Evolutionary conservation across 495 filamentous ascomycete species (phyloP), one percentile per base, ranked within the genome.

Genomic region (Penicillium herquei): DNA sequence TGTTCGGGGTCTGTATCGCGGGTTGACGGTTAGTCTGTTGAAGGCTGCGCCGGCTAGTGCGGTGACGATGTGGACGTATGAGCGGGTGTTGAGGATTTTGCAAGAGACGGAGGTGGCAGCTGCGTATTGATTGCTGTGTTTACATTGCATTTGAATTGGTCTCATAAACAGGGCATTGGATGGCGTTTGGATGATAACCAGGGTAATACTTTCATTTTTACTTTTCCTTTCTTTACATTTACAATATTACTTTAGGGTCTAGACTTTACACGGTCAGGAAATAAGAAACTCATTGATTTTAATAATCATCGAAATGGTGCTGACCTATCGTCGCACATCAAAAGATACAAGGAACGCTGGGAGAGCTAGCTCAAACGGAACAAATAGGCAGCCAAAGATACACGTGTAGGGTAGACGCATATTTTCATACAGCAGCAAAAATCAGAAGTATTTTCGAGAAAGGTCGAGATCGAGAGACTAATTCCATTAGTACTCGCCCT

Each of bases 61-160:
- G 2, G 84, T 96, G 16, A 99, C 94, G 0, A 94, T 99, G 89
- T 99, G 95, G 94, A 97, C 93, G 1, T 98, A 97, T 72, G 94
- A 97, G 73, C 72, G 83, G 59, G 81, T 79, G 6, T 69, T 95
- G 69, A 78, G 69, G 54, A 61, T 85, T 6, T 70, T 91, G 40
- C 78, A 79, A 34, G 72, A 79, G 39, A 65, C 74, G 51, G 73
- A 81, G 13, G 16, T 75, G 13, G 65, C 65, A 26, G 55, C 39
- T 32, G 39, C 56, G 32, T 37, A 39, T 1, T 47, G 12, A 21
- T 26, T 45, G 34, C 14, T 43, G n/a, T 34, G n/a, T 37, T 52
- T 46, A 18, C 44, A 41, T 37, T 39, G 21, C 35, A 37, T 39
- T 50, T 40, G 18, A 12, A 39, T 16, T 39, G 18, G 17, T 30